Base-by-base conservation (phyloP, 2,329 filamentous ascomycete genomes). In the Exophiala spinifera region DNA sequence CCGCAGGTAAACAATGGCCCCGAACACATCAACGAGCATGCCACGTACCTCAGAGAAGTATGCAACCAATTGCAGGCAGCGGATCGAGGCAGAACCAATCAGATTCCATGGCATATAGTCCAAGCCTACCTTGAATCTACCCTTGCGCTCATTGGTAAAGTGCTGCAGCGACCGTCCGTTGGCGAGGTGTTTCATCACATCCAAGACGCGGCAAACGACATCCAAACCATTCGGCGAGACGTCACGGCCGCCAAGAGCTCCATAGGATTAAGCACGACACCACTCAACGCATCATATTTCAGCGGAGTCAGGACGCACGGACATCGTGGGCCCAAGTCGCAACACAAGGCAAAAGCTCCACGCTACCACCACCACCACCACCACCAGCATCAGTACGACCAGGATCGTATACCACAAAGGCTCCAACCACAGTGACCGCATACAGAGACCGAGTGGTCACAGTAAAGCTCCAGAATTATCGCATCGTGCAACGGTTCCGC, bases 21-120 rank as follows among this genome's bases (percentile, higher is more conserved):
- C 49, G 49, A 52, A 46, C 28, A 52, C 42, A 52, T 52, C 42
- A 52, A 52, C 42, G 49, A 52, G 49, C 42, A 52, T 25, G 39
- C 49, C 39, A 51, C 40, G n/a, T 51, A 51, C 40, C 49, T 51
- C n/a, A 45, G 40, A 45, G 49, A 51, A 51, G 49, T 8, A 45
- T 45, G 39, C 19, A 45, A 36, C 31, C 39, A 51, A 36, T 28
- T 51, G 15, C 39, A 51, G 49, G 39, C 39, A 3, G 49, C 49
- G 49, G 49, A 51, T 20, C 45, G 36, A 45, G 49, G 49, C 39
- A 51, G 40, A 15, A 25, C 25, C 39, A 51, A 51, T 51, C 28
- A 51, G 28, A 51, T 51, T 8, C 49, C 39, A 20, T 51, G 23
- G 49, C 3, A 45, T 21, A 34, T 51, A 44, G 39, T 51, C 6